Evolutionary conservation across 1,284 basidiomycete genomes (phyloP), one percentile per base, ranked within the genome.

Genomic region (Cryptococcus jaspeensis): DNA sequence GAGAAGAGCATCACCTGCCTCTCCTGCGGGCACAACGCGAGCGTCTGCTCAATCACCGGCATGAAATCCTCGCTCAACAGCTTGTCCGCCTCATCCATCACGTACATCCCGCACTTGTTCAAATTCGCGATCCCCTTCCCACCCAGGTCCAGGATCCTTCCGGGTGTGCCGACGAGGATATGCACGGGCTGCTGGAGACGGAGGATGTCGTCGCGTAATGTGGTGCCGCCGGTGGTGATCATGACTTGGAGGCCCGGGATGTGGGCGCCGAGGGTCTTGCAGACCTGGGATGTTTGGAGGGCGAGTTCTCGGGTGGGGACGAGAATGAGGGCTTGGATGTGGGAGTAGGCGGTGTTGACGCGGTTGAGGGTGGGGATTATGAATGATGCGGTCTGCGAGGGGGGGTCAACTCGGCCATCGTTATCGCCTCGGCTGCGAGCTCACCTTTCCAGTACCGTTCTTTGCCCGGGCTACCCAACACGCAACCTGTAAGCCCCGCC

Each of bases 71-170:
- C 92, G 11, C 90, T 93, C 52, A 99, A 86, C 52, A 99, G 86
- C 78, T 99, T 99, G 80, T 99, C 95, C 53, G 96, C 95, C 80
- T 99, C 95, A 79, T 99, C 95, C 93, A 97, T 96, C 65, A 96
- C 92, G 72, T 97, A 99, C 51, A 95, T 92, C 16, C 88, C 88
- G 78, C 94, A 97, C 74, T 92, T 88, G 80, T 87, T 90, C 63
- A 99, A 83, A 79, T 98, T 92, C 28, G 96, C 95, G 38, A 99
- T 89, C 64, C 82, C 85, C 81, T 98, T 98, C 67, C 93, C 89
- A 3, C 90, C 90, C 50, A 99, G 81, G 81, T 99, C 95, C 56
- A 99, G 83, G 67, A 99, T 95, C 75, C 95, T 86, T 41, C 95
- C 95, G 22, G 95, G 95, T 3, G 95, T 99, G 50, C 95, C 95